Evolutionary conservation across 2,329 filamentous ascomycete genomes (phyloP).

Genomic region (Tolypocladium tropicale): DNA sequence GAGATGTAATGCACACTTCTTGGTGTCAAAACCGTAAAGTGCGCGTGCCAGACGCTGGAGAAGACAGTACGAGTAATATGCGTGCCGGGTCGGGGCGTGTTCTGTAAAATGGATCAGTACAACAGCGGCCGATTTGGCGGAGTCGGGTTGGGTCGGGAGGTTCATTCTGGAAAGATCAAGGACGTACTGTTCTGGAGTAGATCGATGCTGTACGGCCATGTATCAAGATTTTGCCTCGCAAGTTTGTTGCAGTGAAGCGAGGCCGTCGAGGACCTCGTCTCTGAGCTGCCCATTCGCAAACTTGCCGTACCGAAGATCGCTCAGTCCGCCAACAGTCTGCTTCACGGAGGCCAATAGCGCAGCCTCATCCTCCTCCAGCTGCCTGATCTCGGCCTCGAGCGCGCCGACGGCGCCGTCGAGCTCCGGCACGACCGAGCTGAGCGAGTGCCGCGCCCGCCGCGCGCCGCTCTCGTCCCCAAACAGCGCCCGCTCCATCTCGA

Average conservation of each 20-base stretch:
- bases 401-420: conserved; percentile 56
- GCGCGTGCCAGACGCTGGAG: not conserved
- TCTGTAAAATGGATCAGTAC: not conserved
- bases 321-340: conserved; percentile 60
- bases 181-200: not conserved
- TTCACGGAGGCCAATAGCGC: conserved; percentile 50
- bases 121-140: not conserved
- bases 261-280: conserved; percentile 56
- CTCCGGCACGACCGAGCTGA: conserved; percentile 54
- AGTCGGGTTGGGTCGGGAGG: not conserved
- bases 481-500: conserved; percentile 53
- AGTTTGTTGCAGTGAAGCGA: conserved; percentile 44
- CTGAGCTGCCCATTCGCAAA: conserved; percentile 54
- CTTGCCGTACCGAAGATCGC: conserved; percentile 73
- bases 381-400: conserved; percentile 57
- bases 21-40: not conserved
- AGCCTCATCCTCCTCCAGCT: conserved; percentile 54
- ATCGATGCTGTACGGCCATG: not conserved
- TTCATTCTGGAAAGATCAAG: not conserved
- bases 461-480: conserved; percentile 41
- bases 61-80: not conserved
- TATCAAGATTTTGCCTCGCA: conserved; percentile 40
- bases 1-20: not conserved
- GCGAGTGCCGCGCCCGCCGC: conserved; percentile 44
- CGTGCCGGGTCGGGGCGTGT: not conserved